Percentiles rank a stretch among this genome's conserved stretches.
phyloP scores from a whole-genome alignment of 192 early-diverging fungal genomes.

The Jimgerdemannia flammicorona region DNA sequence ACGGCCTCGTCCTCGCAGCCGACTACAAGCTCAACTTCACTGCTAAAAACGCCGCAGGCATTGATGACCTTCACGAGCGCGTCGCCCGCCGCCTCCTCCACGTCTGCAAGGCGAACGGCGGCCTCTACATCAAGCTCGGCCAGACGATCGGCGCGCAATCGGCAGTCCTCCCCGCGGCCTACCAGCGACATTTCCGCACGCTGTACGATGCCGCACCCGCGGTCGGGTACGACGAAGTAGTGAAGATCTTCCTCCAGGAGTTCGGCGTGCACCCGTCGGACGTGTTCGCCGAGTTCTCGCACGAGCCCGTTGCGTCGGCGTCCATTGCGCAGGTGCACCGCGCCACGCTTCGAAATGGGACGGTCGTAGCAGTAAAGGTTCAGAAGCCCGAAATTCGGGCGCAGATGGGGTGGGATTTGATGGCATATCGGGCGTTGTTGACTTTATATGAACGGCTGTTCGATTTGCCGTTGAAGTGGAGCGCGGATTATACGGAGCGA shows the following conservation, averaged over 20 bases:
- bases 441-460: constrained; percentile 70
- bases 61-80: constrained; percentile 69
- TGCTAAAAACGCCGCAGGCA: constrained; percentile 48
- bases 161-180: constrained; percentile 58
- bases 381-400: constrained; percentile 86
- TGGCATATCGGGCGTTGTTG: constrained; percentile 60
- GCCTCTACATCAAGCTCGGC: constrained; percentile 90
- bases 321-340: constrained; percentile 95
- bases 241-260: constrained; percentile 62
- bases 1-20: constrained; percentile 44
- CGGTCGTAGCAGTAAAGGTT: constrained; percentile 84
- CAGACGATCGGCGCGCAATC: constrained; percentile 70
- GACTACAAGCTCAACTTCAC: constrained; percentile 87
- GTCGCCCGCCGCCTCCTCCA: constrained; percentile 69
- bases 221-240: constrained; percentile 59
- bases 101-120: constrained; percentile 79
- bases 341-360: constrained; percentile 64
- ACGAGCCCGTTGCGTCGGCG: constrained; percentile 73
- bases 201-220: constrained; percentile 85
- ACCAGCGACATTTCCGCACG: constrained; percentile 51
- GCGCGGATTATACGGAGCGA: constrained; percentile 62
- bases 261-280: constrained; percentile 54
- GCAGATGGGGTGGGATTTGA: constrained; percentile 85
- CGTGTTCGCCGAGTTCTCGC: constrained; percentile 70
- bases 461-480: constrained; percentile 81